These are phyloP conservation scores for Kewa caespitosa DNA, from an alignment of 179 eudicot genomes.

Conservation along the genomic window DNA sequence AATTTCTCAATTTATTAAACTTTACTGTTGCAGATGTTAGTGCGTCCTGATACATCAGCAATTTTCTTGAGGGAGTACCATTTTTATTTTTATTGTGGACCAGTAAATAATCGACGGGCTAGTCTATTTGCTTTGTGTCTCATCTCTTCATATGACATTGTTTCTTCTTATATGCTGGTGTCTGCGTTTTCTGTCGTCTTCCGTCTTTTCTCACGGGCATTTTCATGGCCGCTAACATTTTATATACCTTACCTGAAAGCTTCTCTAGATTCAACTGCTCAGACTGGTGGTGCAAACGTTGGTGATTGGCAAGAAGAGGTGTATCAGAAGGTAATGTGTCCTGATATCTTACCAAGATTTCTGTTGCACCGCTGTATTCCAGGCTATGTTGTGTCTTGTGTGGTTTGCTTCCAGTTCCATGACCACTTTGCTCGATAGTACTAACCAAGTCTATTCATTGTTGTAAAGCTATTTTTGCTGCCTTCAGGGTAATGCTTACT, in stretches of 20 bases:
- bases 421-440: neutral
- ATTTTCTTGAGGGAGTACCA: neutral
- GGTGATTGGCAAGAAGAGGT: constrained; percentile 93
- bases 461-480: neutral
- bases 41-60: neutral
- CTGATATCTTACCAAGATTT: neutral
- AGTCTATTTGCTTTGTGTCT: neutral
- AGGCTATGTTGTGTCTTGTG: neutral
- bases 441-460: neutral
- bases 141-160: neutral
- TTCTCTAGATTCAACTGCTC: constrained; percentile 64
- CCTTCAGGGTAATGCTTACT: neutral
- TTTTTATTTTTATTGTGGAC: neutral
- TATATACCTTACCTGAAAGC: constrained; percentile 30
- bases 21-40: too few species aligned
- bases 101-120: neutral
- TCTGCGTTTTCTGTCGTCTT: neutral
- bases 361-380: neutral
- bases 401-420: neutral
- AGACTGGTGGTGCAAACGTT: constrained; percentile 51
- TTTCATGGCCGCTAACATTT: constrained; percentile 2
- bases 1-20: neutral
- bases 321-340: constrained; percentile 69
- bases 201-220: neutral
- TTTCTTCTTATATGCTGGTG: constrained; percentile 3